Conservation (phyloP, 805 yeast species). For the Sugiyamaella valdiviana region DNA sequence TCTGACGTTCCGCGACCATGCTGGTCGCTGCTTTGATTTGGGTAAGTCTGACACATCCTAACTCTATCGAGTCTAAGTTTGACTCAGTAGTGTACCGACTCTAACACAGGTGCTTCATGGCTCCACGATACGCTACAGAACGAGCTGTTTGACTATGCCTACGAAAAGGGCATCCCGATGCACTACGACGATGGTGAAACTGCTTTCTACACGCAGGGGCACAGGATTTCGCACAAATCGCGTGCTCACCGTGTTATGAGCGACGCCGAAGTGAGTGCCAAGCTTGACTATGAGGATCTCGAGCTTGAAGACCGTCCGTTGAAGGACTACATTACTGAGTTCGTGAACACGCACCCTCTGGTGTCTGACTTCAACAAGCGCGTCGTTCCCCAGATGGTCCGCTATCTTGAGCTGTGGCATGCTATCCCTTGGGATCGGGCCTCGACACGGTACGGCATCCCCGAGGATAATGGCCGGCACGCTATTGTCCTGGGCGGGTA, state of each 20-base stretch:
- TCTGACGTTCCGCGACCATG: slow-evolving; percentile 42
- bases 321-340: slow-evolving; percentile 43
- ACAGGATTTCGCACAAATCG: slow-evolving; percentile 13
- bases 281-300: slow-evolving; percentile 47
- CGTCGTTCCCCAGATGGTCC: slow-evolving; percentile 47
- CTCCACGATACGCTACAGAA: slow-evolving; percentile 76
- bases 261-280: slow-evolving; percentile 57
- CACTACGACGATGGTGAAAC: slow-evolving; percentile 44
- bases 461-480: slow-evolving; percentile 73
- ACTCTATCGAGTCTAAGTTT: background rate
- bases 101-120: slow-evolving; percentile 91
- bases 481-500: slow-evolving; percentile 62
- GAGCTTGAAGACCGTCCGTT: slow-evolving; percentile 47
- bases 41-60: slow-evolving; percentile 2
- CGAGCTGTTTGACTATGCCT: slow-evolving; percentile 50
- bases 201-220: slow-evolving; percentile 26
- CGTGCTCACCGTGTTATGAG: slow-evolving; percentile 35
- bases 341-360: slow-evolving; percentile 33
- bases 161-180: slow-evolving; percentile 26
- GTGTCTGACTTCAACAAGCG: slow-evolving; percentile 37
- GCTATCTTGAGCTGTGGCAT: slow-evolving; percentile 68
- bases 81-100: slow-evolving; percentile 51
- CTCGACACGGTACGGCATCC: slow-evolving; percentile 63
- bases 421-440: slow-evolving; percentile 63
- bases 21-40: slow-evolving; percentile 48